Base-by-base conservation (phyloP, 768 basidiomycete species). In the Stropharia rugosoannulata region DNA sequence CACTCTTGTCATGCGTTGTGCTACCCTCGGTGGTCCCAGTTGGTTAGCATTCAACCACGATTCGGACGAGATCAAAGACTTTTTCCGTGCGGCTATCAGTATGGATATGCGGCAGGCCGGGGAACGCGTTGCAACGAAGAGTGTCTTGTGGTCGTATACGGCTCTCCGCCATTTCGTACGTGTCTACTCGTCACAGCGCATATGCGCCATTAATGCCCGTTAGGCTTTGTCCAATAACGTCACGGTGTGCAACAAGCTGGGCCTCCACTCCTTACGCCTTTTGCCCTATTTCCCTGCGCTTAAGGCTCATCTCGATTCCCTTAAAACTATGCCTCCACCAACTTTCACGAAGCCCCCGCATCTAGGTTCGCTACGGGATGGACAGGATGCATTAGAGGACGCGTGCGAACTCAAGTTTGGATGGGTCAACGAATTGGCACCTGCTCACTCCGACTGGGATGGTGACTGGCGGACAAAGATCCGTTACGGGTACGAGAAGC, bases 41-140 rank as follows among this genome's bases (percentile, higher is more conserved):
- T 90, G 88, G 88, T 73, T 84, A 18, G 86, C 85, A 0, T 74
- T 78, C 63, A 89, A 89, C 57, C 76, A 86, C 7, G 82, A 85
- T 56, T 77, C 69, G 48, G 88, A 89, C 54, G 87, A 86, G 54
- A 76, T 90, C 65, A 89, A 87, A 57, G 87, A 90, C 62, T 89
- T 87, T 66, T 84, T 89, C 68, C 77, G 88, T 15, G 77, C 83
- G 0, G 80, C 79, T 45, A 81, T 90, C 58, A 79, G 79, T 57
- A 89, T 90, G 87, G 88, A 90, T 65, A 78, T 90, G 69, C 79
- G 89, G 27, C 86, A 90, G 68, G 85, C 86, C 0, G 89, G 88
- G 15, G 88, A 90, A 61, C 78, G 88, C 29, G 86, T 89, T 16
- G 89, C 89, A 7, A 89, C 88, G 7, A 90, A 89, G 76, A 87